A percentile compares a stretch with the other conserved stretches of the same genome.
Conservation (phyloP, 768 basidiomycete genomes). For the Cytidiella melzeri region DNA sequence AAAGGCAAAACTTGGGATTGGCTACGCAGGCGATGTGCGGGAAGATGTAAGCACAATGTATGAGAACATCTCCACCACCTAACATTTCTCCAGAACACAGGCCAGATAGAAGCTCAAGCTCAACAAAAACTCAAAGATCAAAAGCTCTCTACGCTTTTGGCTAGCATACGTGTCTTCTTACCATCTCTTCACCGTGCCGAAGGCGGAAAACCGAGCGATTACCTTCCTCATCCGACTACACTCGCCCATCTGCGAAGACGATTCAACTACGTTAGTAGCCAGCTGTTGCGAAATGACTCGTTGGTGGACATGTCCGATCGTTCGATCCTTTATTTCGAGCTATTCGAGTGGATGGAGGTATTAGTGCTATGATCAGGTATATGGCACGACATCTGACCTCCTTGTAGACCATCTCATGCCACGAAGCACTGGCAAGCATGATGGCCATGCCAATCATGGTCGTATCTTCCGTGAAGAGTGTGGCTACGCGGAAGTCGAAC, state of each 20-base stretch:
- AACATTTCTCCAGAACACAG: conserved; percentile 51
- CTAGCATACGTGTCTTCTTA: conserved; percentile 72
- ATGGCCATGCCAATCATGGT: conserved; percentile 97
- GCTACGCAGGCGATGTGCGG: conserved; percentile 77
- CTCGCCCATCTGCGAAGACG: conserved; percentile 87
- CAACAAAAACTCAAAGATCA: conserved; percentile 71
- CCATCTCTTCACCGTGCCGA: conserved; percentile 73
- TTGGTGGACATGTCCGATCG: conserved; percentile 93
- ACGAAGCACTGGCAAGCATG: conserved; percentile 91
- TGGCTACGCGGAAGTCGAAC: conserved; percentile 48
- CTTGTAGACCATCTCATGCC: conserved; percentile 82
- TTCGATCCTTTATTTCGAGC: conserved; percentile 74
- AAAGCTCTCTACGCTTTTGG: conserved; percentile 62
- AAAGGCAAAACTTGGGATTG: conserved; percentile 74
- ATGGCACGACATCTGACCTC: too few relatives aligned
- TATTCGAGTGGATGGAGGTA: conserved; percentile 92
- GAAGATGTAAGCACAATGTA: conserved; percentile 67
- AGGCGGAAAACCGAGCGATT: conserved; percentile 81
- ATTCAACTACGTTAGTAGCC: conserved; percentile 84
- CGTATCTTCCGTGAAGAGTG: conserved; percentile 58
- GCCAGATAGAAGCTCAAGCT: conserved; percentile 71
- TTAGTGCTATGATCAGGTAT: too few relatives aligned
- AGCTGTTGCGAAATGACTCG: conserved; percentile 86
- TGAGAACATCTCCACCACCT: conserved; percentile 2
- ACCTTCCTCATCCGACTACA: conserved; percentile 86